Conservation (phyloP, 176 grass and related monocot genomes). For the Ensete glaucum region DNA sequence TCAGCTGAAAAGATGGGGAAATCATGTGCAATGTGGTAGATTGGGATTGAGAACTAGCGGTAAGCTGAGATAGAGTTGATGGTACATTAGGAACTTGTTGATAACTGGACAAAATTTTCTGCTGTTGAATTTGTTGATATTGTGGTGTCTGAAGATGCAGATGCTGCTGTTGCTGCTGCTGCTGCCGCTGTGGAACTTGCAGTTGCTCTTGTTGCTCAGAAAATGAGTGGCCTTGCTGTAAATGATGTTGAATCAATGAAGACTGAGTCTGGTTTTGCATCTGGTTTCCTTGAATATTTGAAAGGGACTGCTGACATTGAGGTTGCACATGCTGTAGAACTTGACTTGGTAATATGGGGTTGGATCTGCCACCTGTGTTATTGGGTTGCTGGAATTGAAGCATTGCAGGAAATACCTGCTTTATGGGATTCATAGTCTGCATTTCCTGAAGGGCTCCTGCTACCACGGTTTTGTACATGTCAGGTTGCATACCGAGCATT, state of each 20-base stretch:
- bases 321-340: slow-evolving; percentile 58
- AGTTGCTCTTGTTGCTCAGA: slow-evolving; percentile 31
- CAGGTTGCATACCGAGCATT: slow-evolving; percentile 58
- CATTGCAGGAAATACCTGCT: slow-evolving; percentile 53
- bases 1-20: slow-evolving; percentile 45
- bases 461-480: slow-evolving; percentile 56
- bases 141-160: slow-evolving; percentile 49
- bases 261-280: slow-evolving; percentile 54
- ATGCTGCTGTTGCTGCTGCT: slow-evolving; percentile 33
- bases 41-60: slow-evolving; percentile 31
- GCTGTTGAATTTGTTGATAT: slow-evolving; percentile 63
- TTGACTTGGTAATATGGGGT: slow-evolving; percentile 42
- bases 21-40: slow-evolving; percentile 33
- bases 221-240: slow-evolving; percentile 35
- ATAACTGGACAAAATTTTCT: slow-evolving; percentile 40
- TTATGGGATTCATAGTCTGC: slow-evolving; percentile 24
- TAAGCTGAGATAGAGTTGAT: slow-evolving; percentile 38
- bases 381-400: slow-evolving; percentile 82
- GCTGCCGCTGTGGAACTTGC: slow-evolving; percentile 17
- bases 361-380: slow-evolving; percentile 38
- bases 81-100: slow-evolving; percentile 41
- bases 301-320: slow-evolving; percentile 51
- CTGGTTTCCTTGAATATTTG: slow-evolving; percentile 36
- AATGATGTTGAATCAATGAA: slow-evolving; percentile 49
- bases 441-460: slow-evolving; percentile 44